phyloP scores from a whole-genome alignment of 352 stramenopile species.

The Phytophthora pistaciae region DNA sequence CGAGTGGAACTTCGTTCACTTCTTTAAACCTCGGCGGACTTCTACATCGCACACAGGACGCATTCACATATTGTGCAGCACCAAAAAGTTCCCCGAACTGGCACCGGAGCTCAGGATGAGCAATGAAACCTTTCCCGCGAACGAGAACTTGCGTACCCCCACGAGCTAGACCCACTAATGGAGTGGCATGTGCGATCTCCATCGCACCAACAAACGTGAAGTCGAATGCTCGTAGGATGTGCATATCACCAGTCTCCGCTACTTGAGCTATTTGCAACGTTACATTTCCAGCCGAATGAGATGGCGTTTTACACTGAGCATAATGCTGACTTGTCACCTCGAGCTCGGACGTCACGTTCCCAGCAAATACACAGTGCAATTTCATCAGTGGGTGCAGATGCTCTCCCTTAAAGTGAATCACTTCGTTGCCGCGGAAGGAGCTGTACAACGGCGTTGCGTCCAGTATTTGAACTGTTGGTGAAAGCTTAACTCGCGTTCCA shows the following conservation, averaged over 20 bases:
- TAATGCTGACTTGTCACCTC: conserved; percentile 9
- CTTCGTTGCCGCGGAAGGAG: conserved; percentile 40
- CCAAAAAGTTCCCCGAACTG: conserved; percentile 40
- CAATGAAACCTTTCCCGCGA: conserved; percentile 47
- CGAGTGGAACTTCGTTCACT: conserved; percentile 18
- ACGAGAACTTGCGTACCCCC: conserved; percentile 42
- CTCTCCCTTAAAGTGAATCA: conserved; percentile 33
- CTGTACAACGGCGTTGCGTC: conserved; percentile 28
- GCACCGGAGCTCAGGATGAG: conserved; percentile 41
- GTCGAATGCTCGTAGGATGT: conserved; percentile 27
- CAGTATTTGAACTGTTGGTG: conserved; percentile 16
- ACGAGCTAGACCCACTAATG: conserved; percentile 31
- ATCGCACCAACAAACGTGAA: conserved; percentile 52
- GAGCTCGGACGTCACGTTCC: conserved; percentile 1
- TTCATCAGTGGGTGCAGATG: conserved; percentile 22
- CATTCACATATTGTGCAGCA: conserved; percentile 37
- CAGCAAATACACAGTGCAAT: conserved; percentile 47
- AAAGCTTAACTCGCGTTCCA: conserved; percentile 31
- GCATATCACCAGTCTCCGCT: not conserved
- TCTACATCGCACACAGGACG: conserved; percentile 31
- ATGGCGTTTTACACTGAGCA: conserved; percentile 38
- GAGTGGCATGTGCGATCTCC: conserved; percentile 29
- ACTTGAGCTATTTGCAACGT: conserved; percentile 30
- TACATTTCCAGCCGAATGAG: conserved; percentile 30
- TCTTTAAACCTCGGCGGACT: conserved; percentile 43